Evolutionary conservation across 768 basidiomycete genomes (phyloP).

Genomic region (Lentinula sp.): DNA sequence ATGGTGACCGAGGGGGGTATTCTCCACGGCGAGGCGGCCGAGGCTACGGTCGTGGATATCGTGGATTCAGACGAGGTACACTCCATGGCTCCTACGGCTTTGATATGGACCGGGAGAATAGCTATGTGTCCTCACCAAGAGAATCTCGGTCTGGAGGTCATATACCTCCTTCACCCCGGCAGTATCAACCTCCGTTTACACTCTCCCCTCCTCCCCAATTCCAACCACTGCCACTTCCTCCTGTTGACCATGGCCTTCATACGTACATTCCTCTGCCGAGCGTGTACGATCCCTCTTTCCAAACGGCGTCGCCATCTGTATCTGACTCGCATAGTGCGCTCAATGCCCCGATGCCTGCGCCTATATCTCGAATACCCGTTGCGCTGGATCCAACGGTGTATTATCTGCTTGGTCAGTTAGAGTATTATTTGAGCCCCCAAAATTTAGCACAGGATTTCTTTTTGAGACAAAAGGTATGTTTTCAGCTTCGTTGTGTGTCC

Average conservation of each 20-base stretch:
- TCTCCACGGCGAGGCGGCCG: slow-evolving; percentile 6
- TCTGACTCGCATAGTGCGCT: not conserved
- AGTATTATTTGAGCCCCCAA: slow-evolving; percentile 88
- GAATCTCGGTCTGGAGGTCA: slow-evolving; percentile 2
- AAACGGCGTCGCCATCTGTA: not conserved
- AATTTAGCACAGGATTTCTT: slow-evolving; percentile 87
- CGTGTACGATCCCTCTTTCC: not conserved
- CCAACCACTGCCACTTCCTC: slow-evolving; percentile 16
- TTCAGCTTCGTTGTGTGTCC: not conserved
- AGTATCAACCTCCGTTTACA: slow-evolving; percentile 21
- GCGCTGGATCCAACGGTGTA: slow-evolving; percentile 61
- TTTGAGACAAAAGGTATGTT: slow-evolving; percentile 67
- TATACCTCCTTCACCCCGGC: slow-evolving; percentile 16
- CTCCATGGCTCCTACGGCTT: slow-evolving; percentile 24
- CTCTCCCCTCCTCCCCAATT: slow-evolving; percentile 26
- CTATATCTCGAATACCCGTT: slow-evolving; percentile 40
- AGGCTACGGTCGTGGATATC: slow-evolving; percentile 23
- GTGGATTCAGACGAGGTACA: slow-evolving; percentile 8
- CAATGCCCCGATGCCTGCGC: slow-evolving; percentile 31
- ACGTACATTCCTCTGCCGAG: not conserved
- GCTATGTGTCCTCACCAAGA: slow-evolving; percentile 7
- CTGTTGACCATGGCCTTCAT: not conserved
- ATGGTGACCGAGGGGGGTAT: slow-evolving; percentile 6
- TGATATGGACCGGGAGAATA: slow-evolving; percentile 19
- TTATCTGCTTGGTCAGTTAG: slow-evolving; percentile 75